A percentile compares a stretch with the other conserved stretches of the same genome.
These are phyloP conservation scores for Trichophyton mentagrophytes DNA, from an alignment of 2,329 filamentous ascomycete species.

Conservation along the genomic window DNA sequence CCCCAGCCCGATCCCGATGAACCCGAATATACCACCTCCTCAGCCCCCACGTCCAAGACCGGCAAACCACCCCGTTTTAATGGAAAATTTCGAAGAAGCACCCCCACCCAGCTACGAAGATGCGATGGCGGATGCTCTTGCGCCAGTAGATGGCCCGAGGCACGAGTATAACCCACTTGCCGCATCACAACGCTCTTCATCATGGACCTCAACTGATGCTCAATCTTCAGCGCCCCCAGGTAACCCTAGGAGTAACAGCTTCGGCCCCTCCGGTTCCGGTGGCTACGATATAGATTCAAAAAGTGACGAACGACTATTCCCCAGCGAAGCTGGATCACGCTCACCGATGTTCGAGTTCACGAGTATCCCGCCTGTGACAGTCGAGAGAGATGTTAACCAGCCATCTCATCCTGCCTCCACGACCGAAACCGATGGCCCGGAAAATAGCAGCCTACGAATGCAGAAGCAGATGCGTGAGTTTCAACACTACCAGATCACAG, in stretches of 20 bases:
- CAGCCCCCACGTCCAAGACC: slow-evolving; percentile 29
- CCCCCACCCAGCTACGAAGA: slow-evolving; percentile 83
- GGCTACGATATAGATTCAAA: slow-evolving; percentile 12
- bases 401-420: neutral
- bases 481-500: neutral
- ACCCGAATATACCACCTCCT: slow-evolving; percentile 22
- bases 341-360: neutral
- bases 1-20: slow-evolving; percentile 9
- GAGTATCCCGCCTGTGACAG: neutral
- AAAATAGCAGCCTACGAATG: neutral
- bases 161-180: slow-evolving; percentile 37
- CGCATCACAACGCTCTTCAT: slow-evolving; percentile 13
- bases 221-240: slow-evolving; percentile 22
- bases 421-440: neutral
- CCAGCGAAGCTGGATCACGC: slow-evolving; percentile 7
- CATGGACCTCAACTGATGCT: slow-evolving; percentile 24
- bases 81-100: slow-evolving; percentile 50
- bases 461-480: neutral
- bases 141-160: slow-evolving; percentile 58
- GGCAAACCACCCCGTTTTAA: slow-evolving; percentile 12
- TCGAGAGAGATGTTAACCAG: neutral
- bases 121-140: slow-evolving; percentile 67
- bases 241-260: slow-evolving; percentile 9
- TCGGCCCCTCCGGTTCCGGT: neutral
- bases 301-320: slow-evolving; percentile 19